These are phyloP conservation scores for Parietaria judaica DNA, from an alignment of 306 rosid species.

Conservation along the genomic window DNA sequence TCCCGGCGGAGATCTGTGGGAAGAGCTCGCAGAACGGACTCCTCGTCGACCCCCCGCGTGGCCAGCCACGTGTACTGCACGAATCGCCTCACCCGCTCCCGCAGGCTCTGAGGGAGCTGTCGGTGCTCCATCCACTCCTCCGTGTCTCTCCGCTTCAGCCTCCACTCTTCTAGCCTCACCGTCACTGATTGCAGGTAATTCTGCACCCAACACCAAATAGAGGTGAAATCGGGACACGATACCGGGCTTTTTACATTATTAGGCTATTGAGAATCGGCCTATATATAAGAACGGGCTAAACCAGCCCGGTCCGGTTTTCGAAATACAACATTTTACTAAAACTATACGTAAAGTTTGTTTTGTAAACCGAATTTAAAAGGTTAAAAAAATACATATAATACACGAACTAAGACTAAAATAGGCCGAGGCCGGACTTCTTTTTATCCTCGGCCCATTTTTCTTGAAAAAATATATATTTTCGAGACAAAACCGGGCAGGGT, in stretches of 20 bases:
- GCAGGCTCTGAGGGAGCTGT: slow-evolving; percentile 63
- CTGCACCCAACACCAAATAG: slow-evolving; percentile 32
- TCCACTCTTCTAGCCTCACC: slow-evolving; percentile 92
- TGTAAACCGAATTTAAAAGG: no score
- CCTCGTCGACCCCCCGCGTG: slow-evolving; percentile 85
- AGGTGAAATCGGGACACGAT: not conserved
- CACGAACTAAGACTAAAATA: not conserved
- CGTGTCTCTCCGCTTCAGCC: slow-evolving; percentile 79
- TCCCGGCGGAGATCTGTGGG: slow-evolving; percentile 83
- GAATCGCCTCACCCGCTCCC: slow-evolving; percentile 63
- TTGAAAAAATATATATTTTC: no score
- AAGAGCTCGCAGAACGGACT: slow-evolving; percentile 52
- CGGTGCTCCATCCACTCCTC: slow-evolving; percentile 97
- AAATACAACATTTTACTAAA: no score
- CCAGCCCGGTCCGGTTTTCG: no score
- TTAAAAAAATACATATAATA: not conserved
- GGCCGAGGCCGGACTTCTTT: not conserved
- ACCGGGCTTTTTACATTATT: no score
- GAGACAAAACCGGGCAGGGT: no score
- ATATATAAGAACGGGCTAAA: no score
- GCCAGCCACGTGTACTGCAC: slow-evolving; percentile 94
- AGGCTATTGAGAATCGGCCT: no score
- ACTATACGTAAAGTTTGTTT: no score
- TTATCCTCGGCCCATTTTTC: no score
- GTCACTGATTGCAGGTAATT: slow-evolving; percentile 87